Evolutionary conservation across 2,329 filamentous ascomycete species (phyloP).

Genomic region (Xylaria arbuscula): DNA sequence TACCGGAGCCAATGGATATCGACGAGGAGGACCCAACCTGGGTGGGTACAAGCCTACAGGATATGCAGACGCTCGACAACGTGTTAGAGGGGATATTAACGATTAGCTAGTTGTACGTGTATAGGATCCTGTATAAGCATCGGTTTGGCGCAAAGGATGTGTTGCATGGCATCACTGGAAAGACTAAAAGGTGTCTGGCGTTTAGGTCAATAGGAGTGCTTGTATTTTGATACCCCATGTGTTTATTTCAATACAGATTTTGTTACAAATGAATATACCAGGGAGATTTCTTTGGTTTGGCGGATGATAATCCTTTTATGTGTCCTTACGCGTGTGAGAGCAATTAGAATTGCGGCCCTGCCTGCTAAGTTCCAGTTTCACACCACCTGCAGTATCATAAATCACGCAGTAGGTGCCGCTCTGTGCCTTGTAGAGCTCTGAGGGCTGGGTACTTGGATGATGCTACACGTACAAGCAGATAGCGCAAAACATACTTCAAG

Average conservation of each 20-base stretch:
- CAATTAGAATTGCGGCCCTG: background rate
- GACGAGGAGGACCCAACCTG: slow-evolving; percentile 66
- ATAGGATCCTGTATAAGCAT: slow-evolving; percentile 32
- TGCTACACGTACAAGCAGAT: background rate
- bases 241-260: slow-evolving; percentile 21
- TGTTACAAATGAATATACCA: slow-evolving; percentile 8
- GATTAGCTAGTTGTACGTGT: slow-evolving; percentile 49
- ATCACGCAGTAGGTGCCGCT: background rate
- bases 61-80: slow-evolving; percentile 64
- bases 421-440: background rate
- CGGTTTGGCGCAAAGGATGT: slow-evolving; percentile 36
- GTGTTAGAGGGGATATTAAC: slow-evolving; percentile 68
- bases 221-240: slow-evolving; percentile 39
- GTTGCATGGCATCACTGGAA: slow-evolving; percentile 34
- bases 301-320: background rate
- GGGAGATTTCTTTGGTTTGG: slow-evolving; percentile 1
- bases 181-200: slow-evolving; percentile 37
- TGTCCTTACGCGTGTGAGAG: background rate
- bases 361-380: background rate
- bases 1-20: slow-evolving; percentile 67
- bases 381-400: no score
- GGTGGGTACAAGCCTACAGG: slow-evolving; percentile 68
- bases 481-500: background rate
- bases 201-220: slow-evolving; percentile 19
- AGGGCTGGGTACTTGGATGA: no score